Percentiles rank a stretch among this genome's conserved stretches.
phyloP scores from a whole-genome alignment of 1,139 yeast genomes.

The Sugiyamaella grinbergsii region DNA sequence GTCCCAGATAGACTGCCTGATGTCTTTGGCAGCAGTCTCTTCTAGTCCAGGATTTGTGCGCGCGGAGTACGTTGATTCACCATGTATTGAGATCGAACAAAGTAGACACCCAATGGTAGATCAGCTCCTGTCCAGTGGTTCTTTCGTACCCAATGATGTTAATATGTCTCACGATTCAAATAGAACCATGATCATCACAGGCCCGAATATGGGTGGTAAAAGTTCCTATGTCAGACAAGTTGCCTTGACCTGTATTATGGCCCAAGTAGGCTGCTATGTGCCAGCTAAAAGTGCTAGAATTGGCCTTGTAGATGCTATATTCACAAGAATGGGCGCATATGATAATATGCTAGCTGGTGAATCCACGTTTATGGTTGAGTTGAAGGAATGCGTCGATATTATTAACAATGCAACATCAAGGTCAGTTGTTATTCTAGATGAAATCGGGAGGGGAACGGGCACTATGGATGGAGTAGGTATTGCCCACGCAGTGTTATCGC shows the following conservation, averaged over 20 bases:
- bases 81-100: conserved; percentile 50
- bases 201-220: conserved; percentile 80
- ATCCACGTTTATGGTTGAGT: conserved; percentile 77
- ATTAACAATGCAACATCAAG: conserved; percentile 51
- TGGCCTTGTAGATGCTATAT: conserved; percentile 61
- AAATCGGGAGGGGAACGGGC: conserved; percentile 77
- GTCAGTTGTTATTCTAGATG: conserved; percentile 64
- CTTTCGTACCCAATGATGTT: conserved; percentile 72
- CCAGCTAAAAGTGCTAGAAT: conserved; percentile 60
- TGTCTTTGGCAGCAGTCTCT: conserved; percentile 69
- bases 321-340: conserved; percentile 64
- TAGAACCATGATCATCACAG: conserved; percentile 61
- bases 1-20: conserved; percentile 70
- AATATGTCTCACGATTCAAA: conserved; percentile 49
- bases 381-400: conserved; percentile 64
- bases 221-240: conserved; percentile 68
- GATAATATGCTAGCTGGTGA: conserved; percentile 69
- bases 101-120: conserved; percentile 86
- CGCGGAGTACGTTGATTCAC: conserved; percentile 57
- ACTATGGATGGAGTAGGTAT: conserved; percentile 88
- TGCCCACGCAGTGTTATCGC: conserved; percentile 73
- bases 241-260: conserved; percentile 66
- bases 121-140: conserved; percentile 44
- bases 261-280: conserved; percentile 88
- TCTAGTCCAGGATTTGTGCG: conserved; percentile 53